phyloP scores from a whole-genome alignment of 768 basidiomycete genomes.

The Amanita rimosa region DNA sequence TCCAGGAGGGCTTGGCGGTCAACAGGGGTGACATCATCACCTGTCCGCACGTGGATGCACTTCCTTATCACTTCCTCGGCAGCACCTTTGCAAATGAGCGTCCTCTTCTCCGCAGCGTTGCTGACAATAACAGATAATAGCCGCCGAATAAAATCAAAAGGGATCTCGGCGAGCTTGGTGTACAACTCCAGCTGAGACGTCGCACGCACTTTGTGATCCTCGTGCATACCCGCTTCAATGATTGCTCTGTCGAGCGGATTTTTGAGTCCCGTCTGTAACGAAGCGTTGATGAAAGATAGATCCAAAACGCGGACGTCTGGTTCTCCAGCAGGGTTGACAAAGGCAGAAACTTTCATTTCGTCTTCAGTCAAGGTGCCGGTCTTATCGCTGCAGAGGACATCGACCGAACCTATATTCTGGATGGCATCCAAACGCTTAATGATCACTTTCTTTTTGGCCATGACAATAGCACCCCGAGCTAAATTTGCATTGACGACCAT shows the following conservation, averaged over 20 bases:
- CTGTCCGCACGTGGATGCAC: background rate
- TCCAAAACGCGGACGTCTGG: conserved; percentile 14
- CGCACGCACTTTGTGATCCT: conserved; percentile 1
- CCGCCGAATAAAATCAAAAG: conserved; percentile 24
- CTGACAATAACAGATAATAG: conserved; percentile 18
- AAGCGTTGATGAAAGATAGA: conserved; percentile 20
- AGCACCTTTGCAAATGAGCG: background rate
- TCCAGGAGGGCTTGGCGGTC: background rate
- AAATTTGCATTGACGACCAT: conserved; percentile 47
- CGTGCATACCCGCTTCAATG: conserved; percentile 15
- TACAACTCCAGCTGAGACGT: conserved; percentile 11
- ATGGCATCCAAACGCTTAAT: conserved; percentile 54
- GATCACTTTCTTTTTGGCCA: conserved; percentile 48
- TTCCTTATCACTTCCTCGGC: background rate
- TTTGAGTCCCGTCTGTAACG: conserved; percentile 21
- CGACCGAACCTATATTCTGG: conserved; percentile 49
- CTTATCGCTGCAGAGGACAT: conserved; percentile 50
- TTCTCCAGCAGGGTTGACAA: conserved; percentile 8
- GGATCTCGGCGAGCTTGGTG: conserved; percentile 22
- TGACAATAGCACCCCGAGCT: conserved; percentile 43
- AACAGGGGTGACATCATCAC: background rate
- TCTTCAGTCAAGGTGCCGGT: conserved; percentile 43
- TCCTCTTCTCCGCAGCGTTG: background rate
- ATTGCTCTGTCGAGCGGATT: conserved; percentile 24
- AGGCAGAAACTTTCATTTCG: conserved; percentile 11